Conservation (phyloP, 768 basidiomycete species). For the Russula lepida region DNA sequence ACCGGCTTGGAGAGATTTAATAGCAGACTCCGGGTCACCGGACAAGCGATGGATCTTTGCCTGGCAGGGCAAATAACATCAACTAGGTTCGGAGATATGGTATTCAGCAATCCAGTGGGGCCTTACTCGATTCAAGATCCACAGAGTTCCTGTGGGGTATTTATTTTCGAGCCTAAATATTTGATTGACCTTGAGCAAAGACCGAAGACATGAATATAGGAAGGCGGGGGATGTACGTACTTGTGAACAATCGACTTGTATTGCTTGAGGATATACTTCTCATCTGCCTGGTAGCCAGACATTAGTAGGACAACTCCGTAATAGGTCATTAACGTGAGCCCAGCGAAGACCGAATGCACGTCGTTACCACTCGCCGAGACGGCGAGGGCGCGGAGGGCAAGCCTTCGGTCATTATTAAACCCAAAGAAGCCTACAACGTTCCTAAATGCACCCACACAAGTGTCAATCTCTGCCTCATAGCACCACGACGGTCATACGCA, state of each 20-base stretch:
- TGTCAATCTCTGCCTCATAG: not conserved
- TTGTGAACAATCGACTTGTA: conserved; percentile 57
- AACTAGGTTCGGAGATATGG: not conserved
- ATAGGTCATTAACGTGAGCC: conserved; percentile 77
- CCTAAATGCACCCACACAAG: conserved; percentile 31
- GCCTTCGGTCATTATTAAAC: conserved; percentile 60
- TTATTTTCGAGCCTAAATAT: conserved; percentile 39
- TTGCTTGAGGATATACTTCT: conserved; percentile 50
- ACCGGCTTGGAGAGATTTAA: conserved; percentile 49
- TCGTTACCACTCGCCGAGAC: conserved; percentile 60
- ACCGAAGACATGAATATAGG: not conserved
- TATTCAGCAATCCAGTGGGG: not conserved
- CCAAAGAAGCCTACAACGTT: conserved; percentile 68
- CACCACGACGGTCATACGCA: conserved; percentile 26
- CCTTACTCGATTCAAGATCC: conserved; percentile 62
- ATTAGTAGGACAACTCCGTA: conserved; percentile 62
- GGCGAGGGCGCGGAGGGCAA: conserved; percentile 60
- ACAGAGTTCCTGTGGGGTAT: conserved; percentile 61
- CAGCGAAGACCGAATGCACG: conserved; percentile 69
- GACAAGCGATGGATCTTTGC: conserved; percentile 73
- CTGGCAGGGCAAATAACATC: conserved; percentile 27
- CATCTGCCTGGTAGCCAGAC: conserved; percentile 71
- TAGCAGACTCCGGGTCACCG: conserved; percentile 54
- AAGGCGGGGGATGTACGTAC: conserved; percentile 30
- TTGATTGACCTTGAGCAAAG: not conserved